Evolutionary conservation across 2,329 filamentous ascomycete genomes (phyloP), one percentile per base, ranked within the genome.

Genomic region (Stachybotrys chartarum): DNA sequence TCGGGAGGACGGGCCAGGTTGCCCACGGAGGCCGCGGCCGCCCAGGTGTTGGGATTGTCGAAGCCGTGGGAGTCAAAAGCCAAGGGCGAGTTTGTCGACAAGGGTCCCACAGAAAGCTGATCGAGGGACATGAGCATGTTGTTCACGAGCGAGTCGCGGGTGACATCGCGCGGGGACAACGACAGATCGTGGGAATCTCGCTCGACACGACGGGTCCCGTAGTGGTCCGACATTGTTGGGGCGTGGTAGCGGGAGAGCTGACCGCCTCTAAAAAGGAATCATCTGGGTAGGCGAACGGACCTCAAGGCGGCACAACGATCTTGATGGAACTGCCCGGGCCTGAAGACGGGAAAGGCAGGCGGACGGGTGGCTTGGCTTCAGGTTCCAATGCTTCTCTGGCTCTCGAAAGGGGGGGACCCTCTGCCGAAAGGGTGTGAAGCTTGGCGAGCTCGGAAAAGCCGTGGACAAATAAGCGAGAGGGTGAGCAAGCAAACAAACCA

Each of bases 101-200:
- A 47, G 60, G 55, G 60, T 49, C 71, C 77, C 62, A 82, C 78
- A 46, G 83, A 86, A 67, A 93, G 85, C 70, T 93, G 88, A 72
- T 96, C 93, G 60, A 99, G 85, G 46, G 92, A 96, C 61, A 94
- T 79, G 58, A 97, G 84, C 87, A 99, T 94, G 71, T 97, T 96
- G 72, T 94, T 88, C 57, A 99, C 91, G 62, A 99, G 85, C 42
- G 92, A 97, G 67, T 96, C 90, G 62, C 93, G 85, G 46, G 89
- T 90, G 59, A 90, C 84, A 68, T 90, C 84, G 58, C 86, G 80
- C 51, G 88, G 84, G 52, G 86, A 86, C 64, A 96, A 79, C 56
- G 90, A 92, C 59, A 97, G 80, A 70, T 96, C 92, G 77, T 97
- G 92, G 51, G 88, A 91, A 72, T 92, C 86, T 61, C 80, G 75